Evolutionary conservation across 1,139 yeast species (phyloP), one percentile per base, ranked within the genome.

Genomic region (Meyerozyma guilliermondii): DNA sequence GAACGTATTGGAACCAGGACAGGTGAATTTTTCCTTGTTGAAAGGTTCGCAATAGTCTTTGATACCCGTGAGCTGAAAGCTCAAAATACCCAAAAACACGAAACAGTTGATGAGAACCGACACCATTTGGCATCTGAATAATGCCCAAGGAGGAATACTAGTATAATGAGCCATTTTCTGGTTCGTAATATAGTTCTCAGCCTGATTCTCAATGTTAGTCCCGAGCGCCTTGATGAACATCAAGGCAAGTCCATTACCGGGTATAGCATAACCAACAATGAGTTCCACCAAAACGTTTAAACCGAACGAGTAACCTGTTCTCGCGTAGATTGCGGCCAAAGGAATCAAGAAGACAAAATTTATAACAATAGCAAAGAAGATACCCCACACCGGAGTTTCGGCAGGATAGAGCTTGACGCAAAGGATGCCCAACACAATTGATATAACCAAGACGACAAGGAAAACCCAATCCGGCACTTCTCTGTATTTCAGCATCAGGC

Each of bases 91-190:
- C 36, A 80, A 60, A 41, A 73, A 65, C 11, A 80, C 74, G 46
- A 81, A 68, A 3, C 71, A 63, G 49, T 66, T 67, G 41, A 74
- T 45, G 14, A 68, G 41, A 3, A 67, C 63, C 16, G 81, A 72
- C 27, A 78, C 47, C 46, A 80, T 53, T 60, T 81, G 87, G 24
- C 76, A 73, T 50, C 84, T 68, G 65, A 80, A 81, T 47, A 81
- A 58, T 0, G 86, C 76, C 48, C 80, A 63, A 35, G 87, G 87
- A 10, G 86, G 81, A 38, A 81, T 57, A 47, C 75, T 78, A 20
- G 76, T 64, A 54, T 81, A 81, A 58, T 80, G 87, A 3, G 78
- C 85, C 66, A 72, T 55, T 56, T 81, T 81, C 59, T 78, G 78
- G 52, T 78, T 77, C 5, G 74, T 56, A 39, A 79, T 65, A 59